Conservation (phyloP, 495 filamentous ascomycete genomes). For the Talaromyces adpressus region DNA sequence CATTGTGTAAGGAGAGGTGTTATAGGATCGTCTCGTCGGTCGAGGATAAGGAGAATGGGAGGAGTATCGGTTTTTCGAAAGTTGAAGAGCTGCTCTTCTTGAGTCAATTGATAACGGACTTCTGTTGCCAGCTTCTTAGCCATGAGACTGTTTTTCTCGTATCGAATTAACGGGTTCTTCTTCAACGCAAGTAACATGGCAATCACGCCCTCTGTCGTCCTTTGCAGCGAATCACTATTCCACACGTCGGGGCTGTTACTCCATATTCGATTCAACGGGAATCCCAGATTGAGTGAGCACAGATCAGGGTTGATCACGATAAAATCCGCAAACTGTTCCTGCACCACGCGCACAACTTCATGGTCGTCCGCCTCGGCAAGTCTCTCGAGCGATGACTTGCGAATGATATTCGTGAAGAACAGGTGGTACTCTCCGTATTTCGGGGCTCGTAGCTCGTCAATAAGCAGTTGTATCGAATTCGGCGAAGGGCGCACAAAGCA, state of each 20-base stretch:
- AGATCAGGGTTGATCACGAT: constrained; percentile 92
- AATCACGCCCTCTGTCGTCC: constrained; percentile 79
- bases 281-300: constrained; percentile 71
- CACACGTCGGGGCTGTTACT: constrained; percentile 72
- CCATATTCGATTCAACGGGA: constrained; percentile 70
- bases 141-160: constrained; percentile 84
- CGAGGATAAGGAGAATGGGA: constrained; percentile 83
- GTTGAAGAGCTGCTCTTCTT: constrained; percentile 96
- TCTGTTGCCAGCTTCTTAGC: constrained; percentile 91
- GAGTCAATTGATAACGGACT: constrained; percentile 83
- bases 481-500: constrained; percentile 89
- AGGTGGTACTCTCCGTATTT: constrained; percentile 98
- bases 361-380: constrained; percentile 97
- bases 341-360: constrained; percentile 85
- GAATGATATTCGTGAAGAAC: constrained; percentile 94
- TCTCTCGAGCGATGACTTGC: constrained; percentile 91
- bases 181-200: constrained; percentile 79
- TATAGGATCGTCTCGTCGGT: constrained; percentile 89
- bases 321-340: constrained; percentile 95
- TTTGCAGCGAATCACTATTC: constrained; percentile 79
- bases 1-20: constrained; percentile 95
- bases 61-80: constrained; percentile 94
- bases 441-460: constrained; percentile 92
- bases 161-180: constrained; percentile 92
- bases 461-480: constrained; percentile 83